These are phyloP conservation scores for Diphasiastrum complanatum DNA, from an alignment of 83 land plant genomes.

Conservation along the genomic window DNA sequence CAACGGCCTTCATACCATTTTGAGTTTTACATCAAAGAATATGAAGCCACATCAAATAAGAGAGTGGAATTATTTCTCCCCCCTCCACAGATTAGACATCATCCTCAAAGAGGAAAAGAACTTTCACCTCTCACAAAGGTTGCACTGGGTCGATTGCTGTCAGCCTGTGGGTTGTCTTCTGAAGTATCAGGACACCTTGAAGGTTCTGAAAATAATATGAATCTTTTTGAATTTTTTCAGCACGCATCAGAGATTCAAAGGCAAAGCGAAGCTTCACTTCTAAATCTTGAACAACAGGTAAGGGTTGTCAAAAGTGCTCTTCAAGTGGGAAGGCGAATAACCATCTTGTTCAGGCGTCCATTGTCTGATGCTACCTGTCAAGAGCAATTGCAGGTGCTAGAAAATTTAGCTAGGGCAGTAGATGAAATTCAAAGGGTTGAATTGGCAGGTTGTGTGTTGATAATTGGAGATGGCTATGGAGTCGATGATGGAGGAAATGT, in stretches of 20 bases:
- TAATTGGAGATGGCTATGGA: conserved; percentile 39
- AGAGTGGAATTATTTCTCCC: conserved; percentile 38
- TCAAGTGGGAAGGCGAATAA: conserved; percentile 34
- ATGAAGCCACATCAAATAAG: conserved; percentile 4
- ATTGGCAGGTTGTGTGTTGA: conserved; percentile 26
- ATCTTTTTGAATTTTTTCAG: conserved; percentile 40
- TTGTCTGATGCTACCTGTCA: conserved; percentile 16
- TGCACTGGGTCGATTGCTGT: conserved; percentile 29
- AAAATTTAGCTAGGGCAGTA: conserved; percentile 27
- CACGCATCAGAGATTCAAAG: conserved; percentile 41
- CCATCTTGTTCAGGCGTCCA: conserved; percentile 31
- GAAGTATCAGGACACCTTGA: conserved; percentile 20
- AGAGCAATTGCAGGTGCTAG: conserved; percentile 21
- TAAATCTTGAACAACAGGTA: conserved; percentile 27
- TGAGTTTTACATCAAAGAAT: conserved; percentile 26
- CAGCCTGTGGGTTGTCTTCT: conserved; percentile 35
- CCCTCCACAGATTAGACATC: conserved; percentile 27
- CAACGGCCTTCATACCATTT: conserved; percentile 26
- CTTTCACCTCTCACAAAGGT: conserved; percentile 24
- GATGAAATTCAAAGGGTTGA: conserved; percentile 17
- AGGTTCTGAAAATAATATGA: conserved; percentile 4
- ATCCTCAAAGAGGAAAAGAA: conserved; percentile 21
- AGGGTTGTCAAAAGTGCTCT: conserved; percentile 31
- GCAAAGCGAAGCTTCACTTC: conserved; percentile 25
- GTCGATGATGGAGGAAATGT: conserved; percentile 40